Evolutionary conservation across 78 protist species (phyloP).

Genomic region (Cavenderia fasciculata): DNA sequence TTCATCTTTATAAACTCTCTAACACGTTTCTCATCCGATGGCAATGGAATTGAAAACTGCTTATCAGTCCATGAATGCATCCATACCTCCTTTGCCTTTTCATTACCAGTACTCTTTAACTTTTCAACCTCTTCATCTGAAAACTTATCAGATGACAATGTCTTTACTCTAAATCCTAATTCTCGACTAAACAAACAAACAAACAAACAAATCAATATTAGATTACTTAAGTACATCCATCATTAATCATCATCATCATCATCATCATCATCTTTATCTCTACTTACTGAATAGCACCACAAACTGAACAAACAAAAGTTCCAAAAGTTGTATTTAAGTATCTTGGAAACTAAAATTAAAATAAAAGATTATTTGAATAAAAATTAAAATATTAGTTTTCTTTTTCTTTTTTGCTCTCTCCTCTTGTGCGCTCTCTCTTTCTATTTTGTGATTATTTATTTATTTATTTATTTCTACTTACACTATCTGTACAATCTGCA

Average conservation of each 20-base stretch:
- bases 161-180: constrained; percentile 55
- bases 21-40: constrained; percentile 51
- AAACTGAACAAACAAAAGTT: constrained; percentile 70
- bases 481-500: constrained; percentile 73
- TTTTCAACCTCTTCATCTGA: constrained; percentile 39
- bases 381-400: not conserved
- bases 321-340: constrained; percentile 55
- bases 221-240: too few relatives aligned
- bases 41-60: constrained; percentile 34
- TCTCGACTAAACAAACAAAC: constrained; percentile 28
- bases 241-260: too few relatives aligned
- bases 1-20: constrained; percentile 62
- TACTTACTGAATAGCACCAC: constrained; percentile 61
- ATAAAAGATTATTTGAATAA: not conserved
- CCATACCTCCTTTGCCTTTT: constrained; percentile 44
- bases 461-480: constrained; percentile 33
- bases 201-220: not conserved
- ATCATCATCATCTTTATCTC: too few relatives aligned
- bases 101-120: constrained; percentile 47
- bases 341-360: constrained; percentile 50
- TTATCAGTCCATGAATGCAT: constrained; percentile 22
- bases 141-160: constrained; percentile 25
- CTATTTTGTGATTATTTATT: not conserved
- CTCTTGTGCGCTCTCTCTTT: not conserved
- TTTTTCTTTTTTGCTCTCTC: too few relatives aligned